Conservation (phyloP, 768 basidiomycete species). For the Nevesoporus exiguus region DNA sequence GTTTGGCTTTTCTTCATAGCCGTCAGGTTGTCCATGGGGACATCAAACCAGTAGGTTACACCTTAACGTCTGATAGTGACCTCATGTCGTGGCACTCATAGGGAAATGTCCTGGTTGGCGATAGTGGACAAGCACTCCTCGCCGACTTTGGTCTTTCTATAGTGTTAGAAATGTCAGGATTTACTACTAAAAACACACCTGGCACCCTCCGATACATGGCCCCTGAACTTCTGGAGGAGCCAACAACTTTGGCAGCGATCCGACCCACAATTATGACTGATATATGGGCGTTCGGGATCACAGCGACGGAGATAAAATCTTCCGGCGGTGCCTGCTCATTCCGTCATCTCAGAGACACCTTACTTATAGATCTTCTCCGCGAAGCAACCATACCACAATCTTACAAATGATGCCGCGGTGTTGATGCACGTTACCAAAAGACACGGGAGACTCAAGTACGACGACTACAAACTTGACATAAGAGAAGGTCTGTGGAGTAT, state of each 20-base stretch:
- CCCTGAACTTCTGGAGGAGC: constrained; percentile 29
- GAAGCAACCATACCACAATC: constrained; percentile 20
- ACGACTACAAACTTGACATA: constrained; percentile 19
- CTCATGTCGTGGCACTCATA: constrained; percentile 8
- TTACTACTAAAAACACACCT: constrained; percentile 34
- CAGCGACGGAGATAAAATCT: constrained; percentile 32
- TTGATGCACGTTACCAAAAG: constrained; percentile 14
- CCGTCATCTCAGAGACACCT: background rate
- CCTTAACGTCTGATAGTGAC: background rate
- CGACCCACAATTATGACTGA: constrained; percentile 30
- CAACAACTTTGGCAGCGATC: constrained; percentile 12
- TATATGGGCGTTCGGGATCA: constrained; percentile 38
- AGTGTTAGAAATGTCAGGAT: constrained; percentile 35
- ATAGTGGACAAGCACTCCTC: constrained; percentile 30
- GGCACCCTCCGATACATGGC: constrained; percentile 41
- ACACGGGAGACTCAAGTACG: constrained; percentile 13
- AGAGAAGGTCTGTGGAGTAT: constrained; percentile 19
- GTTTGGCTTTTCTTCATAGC: constrained; percentile 25
- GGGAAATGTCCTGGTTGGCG: constrained; percentile 37
- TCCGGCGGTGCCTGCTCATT: background rate
- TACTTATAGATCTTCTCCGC: constrained; percentile 23
- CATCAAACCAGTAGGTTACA: constrained; percentile 34
- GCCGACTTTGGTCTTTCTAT: constrained; percentile 41
- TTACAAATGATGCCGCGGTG: constrained; percentile 14
- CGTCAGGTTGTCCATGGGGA: constrained; percentile 34